Base-by-base conservation (phyloP, 2,329 filamentous ascomycete genomes). In the Sarocladiaceae sp. region DNA sequence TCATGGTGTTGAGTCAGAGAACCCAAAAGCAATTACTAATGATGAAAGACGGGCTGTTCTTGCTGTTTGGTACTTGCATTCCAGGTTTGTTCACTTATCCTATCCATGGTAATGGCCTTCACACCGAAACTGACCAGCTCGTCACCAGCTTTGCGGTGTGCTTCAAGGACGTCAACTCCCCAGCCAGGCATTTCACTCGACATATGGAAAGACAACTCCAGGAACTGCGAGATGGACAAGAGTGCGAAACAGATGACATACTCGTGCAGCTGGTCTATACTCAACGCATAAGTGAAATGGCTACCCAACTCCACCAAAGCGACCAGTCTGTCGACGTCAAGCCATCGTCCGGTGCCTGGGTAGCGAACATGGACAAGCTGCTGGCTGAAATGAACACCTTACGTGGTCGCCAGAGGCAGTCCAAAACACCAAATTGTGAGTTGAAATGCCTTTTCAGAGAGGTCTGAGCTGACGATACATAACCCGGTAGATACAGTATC, bases 11-110 rank as follows among this genome's bases (percentile, higher is more conserved):
- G 15, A 35, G 11, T 19, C 33, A 13, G 33, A 35, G 13, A 19
- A 35, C 15, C 33, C 33, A 9, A 35, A 44, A 33, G 37, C 43
- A 24, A 48, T 43, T 43, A 40, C 32, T 27, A 48, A 48, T 37
- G 47, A 48, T n/a, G 47, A 48, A 33, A 45, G 47, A 37, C 47
- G 47, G 26, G 47, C 47, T 33, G 20, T 45, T 16, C 47, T 48
- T 33, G 47, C 43, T 46, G 43, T 48, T 16, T 48, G 47, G 47
- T 48, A 48, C 26, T 20, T 48, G 32, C 43, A 46, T 27, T 48
- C 47, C 31, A 43, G 47, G 47, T 48, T 32, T 12, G 47, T n/a
- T n/a, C n/a, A n/a, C n/a, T n/a, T n/a, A n/a, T n/a, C n/a, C n/a
- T 44, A 43, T 33, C 23, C 46, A 34, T 20, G 10, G 7, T 19